Evolutionary conservation across 345 rosid genomes (phyloP).

Genomic region (Eucalyptus curtisii): DNA sequence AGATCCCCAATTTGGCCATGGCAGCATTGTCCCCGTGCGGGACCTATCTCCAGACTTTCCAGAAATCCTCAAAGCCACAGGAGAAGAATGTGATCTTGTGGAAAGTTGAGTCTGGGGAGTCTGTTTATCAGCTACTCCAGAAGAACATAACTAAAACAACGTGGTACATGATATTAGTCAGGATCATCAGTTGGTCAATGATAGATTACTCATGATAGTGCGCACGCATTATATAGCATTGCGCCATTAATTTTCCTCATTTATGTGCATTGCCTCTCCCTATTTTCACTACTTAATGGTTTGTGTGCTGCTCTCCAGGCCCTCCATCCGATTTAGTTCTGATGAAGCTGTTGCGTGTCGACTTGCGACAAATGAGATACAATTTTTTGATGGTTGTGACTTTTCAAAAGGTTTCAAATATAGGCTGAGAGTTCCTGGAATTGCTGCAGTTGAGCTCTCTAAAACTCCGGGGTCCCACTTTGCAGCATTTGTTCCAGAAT

Average conservation of each 20-base stretch:
- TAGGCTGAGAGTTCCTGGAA: conserved; percentile 62
- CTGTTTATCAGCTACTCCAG: conserved; percentile 60
- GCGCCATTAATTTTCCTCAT: neutral
- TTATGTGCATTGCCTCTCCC: neutral
- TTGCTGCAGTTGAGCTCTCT: conserved; percentile 80
- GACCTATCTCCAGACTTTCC: conserved; percentile 82
- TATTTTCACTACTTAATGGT: neutral
- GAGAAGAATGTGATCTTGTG: conserved; percentile 72
- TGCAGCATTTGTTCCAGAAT: conserved; percentile 87
- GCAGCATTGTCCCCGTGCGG: conserved; percentile 67
- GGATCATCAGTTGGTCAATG: neutral
- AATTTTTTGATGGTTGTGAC: conserved; percentile 73
- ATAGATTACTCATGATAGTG: neutral
- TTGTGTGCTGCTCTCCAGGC: conserved; percentile 41
- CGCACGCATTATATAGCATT: neutral
- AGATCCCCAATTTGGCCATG: conserved; percentile 43
- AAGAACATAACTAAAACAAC: conserved; percentile 70
- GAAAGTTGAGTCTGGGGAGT: conserved; percentile 52
- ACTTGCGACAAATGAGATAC: conserved; percentile 81
- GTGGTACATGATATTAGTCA: conserved; percentile 28
- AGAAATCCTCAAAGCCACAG: conserved; percentile 63
- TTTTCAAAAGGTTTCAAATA: conserved; percentile 64
- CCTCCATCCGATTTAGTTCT: conserved; percentile 58
- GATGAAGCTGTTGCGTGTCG: conserved; percentile 85
- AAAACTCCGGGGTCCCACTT: conserved; percentile 70